phyloP scores from a whole-genome alignment of 805 yeast species.

The Suhomyces xylopsoci region DNA sequence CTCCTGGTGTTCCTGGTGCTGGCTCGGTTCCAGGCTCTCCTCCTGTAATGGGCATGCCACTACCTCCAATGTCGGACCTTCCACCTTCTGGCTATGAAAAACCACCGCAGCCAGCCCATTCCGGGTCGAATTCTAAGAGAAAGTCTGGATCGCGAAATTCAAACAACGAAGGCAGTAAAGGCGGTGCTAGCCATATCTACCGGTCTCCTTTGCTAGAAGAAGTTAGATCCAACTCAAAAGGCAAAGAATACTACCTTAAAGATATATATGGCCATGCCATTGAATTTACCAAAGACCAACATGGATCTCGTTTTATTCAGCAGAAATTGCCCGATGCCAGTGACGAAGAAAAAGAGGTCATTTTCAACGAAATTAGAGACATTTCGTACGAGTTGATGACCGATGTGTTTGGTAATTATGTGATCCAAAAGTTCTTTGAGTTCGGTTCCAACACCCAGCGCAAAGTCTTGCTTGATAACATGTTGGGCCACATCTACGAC shows the following conservation, averaged over 20 bases:
- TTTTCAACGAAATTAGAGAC: slow-evolving; percentile 80
- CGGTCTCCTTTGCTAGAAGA: slow-evolving; percentile 83
- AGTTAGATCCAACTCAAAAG: slow-evolving; percentile 63
- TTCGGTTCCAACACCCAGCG: slow-evolving; percentile 70
- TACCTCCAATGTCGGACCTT: slow-evolving; percentile 2
- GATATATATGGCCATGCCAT: slow-evolving; percentile 84
- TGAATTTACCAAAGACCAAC: slow-evolving; percentile 93
- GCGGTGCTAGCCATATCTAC: slow-evolving; percentile 47
- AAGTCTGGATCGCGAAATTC: slow-evolving; percentile 18
- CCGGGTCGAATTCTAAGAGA: slow-evolving; percentile 6
- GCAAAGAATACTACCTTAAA: slow-evolving; percentile 57
- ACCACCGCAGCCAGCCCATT: slow-evolving; percentile 11
- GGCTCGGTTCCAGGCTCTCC: background rate
- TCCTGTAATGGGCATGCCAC: slow-evolving; percentile 3
- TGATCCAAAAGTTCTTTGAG: slow-evolving; percentile 91
- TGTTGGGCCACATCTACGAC: slow-evolving; percentile 71
- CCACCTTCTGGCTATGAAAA: slow-evolving; percentile 10
- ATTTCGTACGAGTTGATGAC: slow-evolving; percentile 78
- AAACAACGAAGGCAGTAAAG: slow-evolving; percentile 9
- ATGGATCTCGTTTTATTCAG: slow-evolving; percentile 95
- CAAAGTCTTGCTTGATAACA: slow-evolving; percentile 60
- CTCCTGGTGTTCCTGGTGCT: background rate
- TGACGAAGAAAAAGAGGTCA: slow-evolving; percentile 69
- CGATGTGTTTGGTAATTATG: slow-evolving; percentile 97
- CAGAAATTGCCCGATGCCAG: slow-evolving; percentile 68